Base-by-base conservation (phyloP, 768 basidiomycete genomes). In the Flagelloscypha sp. region DNA sequence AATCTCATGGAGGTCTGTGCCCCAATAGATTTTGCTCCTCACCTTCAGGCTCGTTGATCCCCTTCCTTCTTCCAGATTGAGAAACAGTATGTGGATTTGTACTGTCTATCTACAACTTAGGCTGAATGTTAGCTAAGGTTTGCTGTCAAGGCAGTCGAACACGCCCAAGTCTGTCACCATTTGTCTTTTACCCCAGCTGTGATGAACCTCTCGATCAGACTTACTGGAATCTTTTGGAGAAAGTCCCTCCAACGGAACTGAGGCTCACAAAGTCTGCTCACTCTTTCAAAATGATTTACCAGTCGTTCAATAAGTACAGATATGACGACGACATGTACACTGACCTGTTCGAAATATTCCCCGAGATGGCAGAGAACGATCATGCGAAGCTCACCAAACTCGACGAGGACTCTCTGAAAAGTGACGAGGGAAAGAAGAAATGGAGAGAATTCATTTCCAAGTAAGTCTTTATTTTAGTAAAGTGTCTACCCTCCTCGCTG, bases 321-420 rank as follows among this genome's bases (percentile, higher is more conserved):
- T 57, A 82, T 46, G 95, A 99, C 59, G 89, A 97, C 54, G 90
- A 92, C 54, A 87, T 99, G 54, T 86, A 71, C 57, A 72, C 80
- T 21, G 76, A 92, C 53, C 71, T 83, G 38, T 67, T 79, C 55
- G 55, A 65, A 42, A 64, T 66, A 17, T 99, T 99, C 63, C 93
- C 95, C 13, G 90, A 97, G 56, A 28, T 16, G 37, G 53, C 55
- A 16, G 47, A 54, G 37, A 47, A 53, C 32, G 52, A 57, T 5
- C 53, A 62, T 30, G 60, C 58, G 22, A 61, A 63, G 23, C 58
- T 84, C 12, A 45, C 52, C 30, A 59, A 72, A 47, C 62, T 98
- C 5, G 81, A 94, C 55, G 95, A 99, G 57, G 84, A 92, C 2
- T 78, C 77, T 72, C 80, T 98, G 78, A 99, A 99, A 71, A 85